These are phyloP conservation scores for Aureobasidium melanogenum DNA, from an alignment of 2,329 filamentous ascomycete genomes.

Conservation along the genomic window DNA sequence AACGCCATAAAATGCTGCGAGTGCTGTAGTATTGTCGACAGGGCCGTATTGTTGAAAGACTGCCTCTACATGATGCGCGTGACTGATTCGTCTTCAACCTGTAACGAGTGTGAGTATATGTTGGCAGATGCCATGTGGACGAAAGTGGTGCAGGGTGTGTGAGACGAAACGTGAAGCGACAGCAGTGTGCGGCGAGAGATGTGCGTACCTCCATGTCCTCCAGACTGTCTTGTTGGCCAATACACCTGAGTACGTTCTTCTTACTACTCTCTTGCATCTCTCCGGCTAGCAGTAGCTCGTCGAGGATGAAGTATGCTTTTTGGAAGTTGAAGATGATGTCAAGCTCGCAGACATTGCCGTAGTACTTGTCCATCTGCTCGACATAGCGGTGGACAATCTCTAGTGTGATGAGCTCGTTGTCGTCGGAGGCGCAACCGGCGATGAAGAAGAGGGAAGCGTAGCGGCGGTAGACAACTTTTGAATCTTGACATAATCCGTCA, in stretches of 20 bases:
- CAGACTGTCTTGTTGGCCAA: constrained; percentile 91
- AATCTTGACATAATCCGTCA: constrained; percentile 51
- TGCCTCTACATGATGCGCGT: constrained; percentile 49
- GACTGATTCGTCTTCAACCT: constrained; percentile 33
- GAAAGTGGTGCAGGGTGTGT: background rate
- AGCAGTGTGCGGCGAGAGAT: background rate
- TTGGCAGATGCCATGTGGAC: constrained; percentile 12
- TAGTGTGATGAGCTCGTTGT: constrained; percentile 96
- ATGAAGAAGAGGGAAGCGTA: constrained; percentile 99
- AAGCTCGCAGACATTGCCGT: constrained; percentile 98
- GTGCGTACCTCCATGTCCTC: constrained; percentile 95
- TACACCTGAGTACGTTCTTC: constrained; percentile 94
- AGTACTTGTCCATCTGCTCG: constrained; percentile 99
- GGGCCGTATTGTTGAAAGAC: constrained; percentile 1
- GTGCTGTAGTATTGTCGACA: background rate
- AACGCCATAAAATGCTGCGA: constrained; percentile 6
- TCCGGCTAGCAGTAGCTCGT: constrained; percentile 88
- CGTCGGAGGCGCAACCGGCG: constrained; percentile 88
- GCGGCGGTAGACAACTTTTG: constrained; percentile 96
- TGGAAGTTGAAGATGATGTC: constrained; percentile 99
- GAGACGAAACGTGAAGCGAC: background rate
- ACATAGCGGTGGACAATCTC: constrained; percentile 99
- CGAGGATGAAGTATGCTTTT: constrained; percentile 98
- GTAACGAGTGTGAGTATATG: constrained; percentile 6
- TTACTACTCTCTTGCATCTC: constrained; percentile 99